Conservation (phyloP, 2,329 filamentous ascomycete species). For the Akanthomyces lecanii region DNA sequence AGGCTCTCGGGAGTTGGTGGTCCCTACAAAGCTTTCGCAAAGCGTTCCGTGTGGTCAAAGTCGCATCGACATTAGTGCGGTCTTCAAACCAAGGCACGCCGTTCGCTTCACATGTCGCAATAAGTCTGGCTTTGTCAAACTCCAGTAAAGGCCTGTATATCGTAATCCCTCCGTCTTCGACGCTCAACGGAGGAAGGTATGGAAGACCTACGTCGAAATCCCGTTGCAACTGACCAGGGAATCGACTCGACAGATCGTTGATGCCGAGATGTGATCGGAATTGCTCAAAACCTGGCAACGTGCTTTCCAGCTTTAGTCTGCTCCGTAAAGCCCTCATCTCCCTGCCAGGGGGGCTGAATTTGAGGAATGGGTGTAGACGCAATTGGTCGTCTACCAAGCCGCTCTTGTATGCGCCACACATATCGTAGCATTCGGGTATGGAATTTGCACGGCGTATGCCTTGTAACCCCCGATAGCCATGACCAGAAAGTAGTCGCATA, state of each 20-base stretch:
- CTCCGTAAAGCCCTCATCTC: slow-evolving; percentile 29
- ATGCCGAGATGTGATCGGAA: slow-evolving; percentile 10
- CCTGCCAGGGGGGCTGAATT: slow-evolving; percentile 29
- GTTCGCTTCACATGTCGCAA: slow-evolving; percentile 67
- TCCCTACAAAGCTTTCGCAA: slow-evolving; percentile 62
- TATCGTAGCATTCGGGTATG: slow-evolving; percentile 79
- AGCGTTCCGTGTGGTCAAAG: slow-evolving; percentile 75
- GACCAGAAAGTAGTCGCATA: slow-evolving; percentile 67
- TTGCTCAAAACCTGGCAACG: slow-evolving; percentile 11
- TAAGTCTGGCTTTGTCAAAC: slow-evolving; percentile 69
- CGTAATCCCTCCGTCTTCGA: slow-evolving; percentile 63
- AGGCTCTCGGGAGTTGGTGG: slow-evolving; percentile 61
- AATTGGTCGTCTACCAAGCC: slow-evolving; percentile 49
- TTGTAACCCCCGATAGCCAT: slow-evolving; percentile 63
- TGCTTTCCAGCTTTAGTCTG: slow-evolving; percentile 23
- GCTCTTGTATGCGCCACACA: slow-evolving; percentile 68
- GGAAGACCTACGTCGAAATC: slow-evolving; percentile 25
- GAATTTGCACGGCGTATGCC: slow-evolving; percentile 62
- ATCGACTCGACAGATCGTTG: slow-evolving; percentile 25
- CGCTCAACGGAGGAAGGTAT: slow-evolving; percentile 32
- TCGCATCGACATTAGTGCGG: slow-evolving; percentile 72
- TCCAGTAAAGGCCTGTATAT: slow-evolving; percentile 65
- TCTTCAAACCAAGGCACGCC: slow-evolving; percentile 77
- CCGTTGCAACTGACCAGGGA: slow-evolving; percentile 24
- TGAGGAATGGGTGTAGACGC: slow-evolving; percentile 32